phyloP scores from a whole-genome alignment of 2,329 filamentous ascomycete species.

The Davidsoniella neocaledoniae region DNA sequence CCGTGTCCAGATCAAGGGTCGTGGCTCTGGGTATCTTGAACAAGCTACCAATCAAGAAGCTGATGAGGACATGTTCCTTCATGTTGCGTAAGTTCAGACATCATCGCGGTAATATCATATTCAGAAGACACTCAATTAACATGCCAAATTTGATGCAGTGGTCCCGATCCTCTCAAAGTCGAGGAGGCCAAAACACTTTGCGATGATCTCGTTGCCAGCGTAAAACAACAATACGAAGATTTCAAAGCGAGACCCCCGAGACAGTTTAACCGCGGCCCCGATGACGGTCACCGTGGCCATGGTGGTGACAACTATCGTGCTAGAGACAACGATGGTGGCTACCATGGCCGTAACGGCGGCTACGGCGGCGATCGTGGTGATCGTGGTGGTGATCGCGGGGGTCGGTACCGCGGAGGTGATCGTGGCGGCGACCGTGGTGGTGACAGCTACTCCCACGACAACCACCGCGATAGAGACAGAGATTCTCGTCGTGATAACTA shows the following conservation, averaged over 20 bases:
- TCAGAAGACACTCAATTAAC: too few species aligned
- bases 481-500: constrained; percentile 16
- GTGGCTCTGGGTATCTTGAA: constrained; percentile 87
- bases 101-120: too few species aligned
- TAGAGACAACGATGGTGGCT: constrained; percentile 12
- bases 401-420: constrained; percentile 16
- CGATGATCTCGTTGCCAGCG: constrained; percentile 70
- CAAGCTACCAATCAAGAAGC: constrained; percentile 75
- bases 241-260: constrained; percentile 73
- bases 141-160: constrained; percentile 31
- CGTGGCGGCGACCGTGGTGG: constrained; percentile 20
- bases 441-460: constrained; percentile 9
- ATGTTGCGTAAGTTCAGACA: constrained; percentile 58
- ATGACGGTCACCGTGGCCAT: constrained; percentile 22
- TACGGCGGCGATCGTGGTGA: constrained; percentile 17
- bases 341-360: constrained; percentile 16
- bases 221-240: constrained; percentile 75
- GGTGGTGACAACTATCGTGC: constrained; percentile 20
- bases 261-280: constrained; percentile 35
- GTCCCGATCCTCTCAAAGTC: constrained; percentile 75
- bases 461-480: constrained; percentile 16
- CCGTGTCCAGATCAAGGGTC: constrained; percentile 94
- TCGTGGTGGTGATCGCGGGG: constrained; percentile 15
- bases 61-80: constrained; percentile 91
- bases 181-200: constrained; percentile 76